Conservation (phyloP, 306 rosid genomes). For the Corylus heterophylla region DNA sequence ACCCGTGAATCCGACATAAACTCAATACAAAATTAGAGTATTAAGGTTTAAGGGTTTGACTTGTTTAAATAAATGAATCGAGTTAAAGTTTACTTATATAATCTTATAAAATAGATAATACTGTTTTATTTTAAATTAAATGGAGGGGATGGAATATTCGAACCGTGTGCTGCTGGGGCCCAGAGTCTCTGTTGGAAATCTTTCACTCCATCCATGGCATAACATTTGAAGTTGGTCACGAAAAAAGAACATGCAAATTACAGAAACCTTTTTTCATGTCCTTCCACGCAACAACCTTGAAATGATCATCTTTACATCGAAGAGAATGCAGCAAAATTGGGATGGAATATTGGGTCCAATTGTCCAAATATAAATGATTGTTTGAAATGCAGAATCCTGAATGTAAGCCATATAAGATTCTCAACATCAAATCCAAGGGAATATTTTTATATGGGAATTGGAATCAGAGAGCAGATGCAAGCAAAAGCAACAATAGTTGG, state of each 20-base stretch:
- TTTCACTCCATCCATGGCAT: not conserved
- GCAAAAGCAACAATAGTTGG: not conserved
- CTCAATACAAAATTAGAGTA: too few species aligned
- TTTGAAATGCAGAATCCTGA: constrained; percentile 4
- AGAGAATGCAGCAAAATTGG: constrained; percentile 12
- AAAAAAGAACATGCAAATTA: constrained; percentile 3
- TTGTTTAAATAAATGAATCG: too few species aligned
- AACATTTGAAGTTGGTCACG: not conserved
- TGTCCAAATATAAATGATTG: not conserved
- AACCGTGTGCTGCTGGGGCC: constrained; percentile 8
- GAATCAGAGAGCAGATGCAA: constrained; percentile 25
- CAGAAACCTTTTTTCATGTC: constrained; percentile 28
- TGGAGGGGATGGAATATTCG: constrained; percentile 16
- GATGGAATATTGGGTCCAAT: constrained; percentile 7
- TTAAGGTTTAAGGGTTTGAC: too few species aligned
- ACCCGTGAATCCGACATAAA: too few species aligned
- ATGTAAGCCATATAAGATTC: not conserved
- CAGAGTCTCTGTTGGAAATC: not conserved
- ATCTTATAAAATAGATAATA: too few species aligned
- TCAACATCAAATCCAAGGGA: constrained; percentile 9
- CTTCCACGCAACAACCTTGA: constrained; percentile 13
- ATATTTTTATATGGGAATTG: constrained; percentile 25
- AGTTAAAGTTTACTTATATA: too few species aligned
- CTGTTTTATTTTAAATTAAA: too few species aligned
- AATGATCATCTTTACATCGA: constrained; percentile 34